These are phyloP conservation scores for Jackrogersella multiformis DNA, from an alignment of 495 filamentous ascomycete genomes.

Conservation along the genomic window DNA sequence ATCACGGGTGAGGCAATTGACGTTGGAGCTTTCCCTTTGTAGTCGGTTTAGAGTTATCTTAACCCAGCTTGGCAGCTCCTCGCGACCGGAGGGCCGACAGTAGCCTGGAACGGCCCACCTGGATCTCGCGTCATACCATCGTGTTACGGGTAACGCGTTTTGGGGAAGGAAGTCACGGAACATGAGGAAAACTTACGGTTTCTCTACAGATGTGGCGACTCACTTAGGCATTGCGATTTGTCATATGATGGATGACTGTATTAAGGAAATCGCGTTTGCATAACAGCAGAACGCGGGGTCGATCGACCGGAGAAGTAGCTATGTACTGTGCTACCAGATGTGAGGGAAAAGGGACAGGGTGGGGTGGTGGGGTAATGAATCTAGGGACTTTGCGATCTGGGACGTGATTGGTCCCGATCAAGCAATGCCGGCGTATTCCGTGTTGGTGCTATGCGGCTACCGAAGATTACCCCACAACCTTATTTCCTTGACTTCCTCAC, in stretches of 20 bases:
- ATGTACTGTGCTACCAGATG: neutral
- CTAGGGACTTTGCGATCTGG: slow-evolving; percentile 21
- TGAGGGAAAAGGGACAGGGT: too few relatives aligned
- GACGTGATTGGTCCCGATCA: slow-evolving; percentile 22
- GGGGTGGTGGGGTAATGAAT: neutral
- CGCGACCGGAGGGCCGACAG: neutral
- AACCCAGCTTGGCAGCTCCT: slow-evolving; percentile 27
- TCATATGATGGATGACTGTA: slow-evolving; percentile 37
- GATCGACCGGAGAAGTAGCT: neutral
- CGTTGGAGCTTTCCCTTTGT: slow-evolving; percentile 20
- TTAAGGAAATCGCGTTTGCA: slow-evolving; percentile 5
- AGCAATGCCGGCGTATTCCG: slow-evolving; percentile 1
- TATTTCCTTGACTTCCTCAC: neutral
- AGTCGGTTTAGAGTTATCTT: slow-evolving; percentile 20
- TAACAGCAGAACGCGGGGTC: slow-evolving; percentile 30
- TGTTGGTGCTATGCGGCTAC: neutral
- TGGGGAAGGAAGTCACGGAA: neutral
- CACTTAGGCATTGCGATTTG: neutral
- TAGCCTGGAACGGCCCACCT: slow-evolving; percentile 11
- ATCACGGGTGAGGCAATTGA: slow-evolving; percentile 34
- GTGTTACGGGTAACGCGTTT: slow-evolving; percentile 4
- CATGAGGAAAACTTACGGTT: slow-evolving; percentile 34
- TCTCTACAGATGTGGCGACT: slow-evolving; percentile 1
- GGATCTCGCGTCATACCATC: slow-evolving; percentile 24
- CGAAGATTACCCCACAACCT: slow-evolving; percentile 9